Evolutionary conservation across 2,329 filamentous ascomycete genomes (phyloP).

Genomic region (Penicillium sp.): DNA sequence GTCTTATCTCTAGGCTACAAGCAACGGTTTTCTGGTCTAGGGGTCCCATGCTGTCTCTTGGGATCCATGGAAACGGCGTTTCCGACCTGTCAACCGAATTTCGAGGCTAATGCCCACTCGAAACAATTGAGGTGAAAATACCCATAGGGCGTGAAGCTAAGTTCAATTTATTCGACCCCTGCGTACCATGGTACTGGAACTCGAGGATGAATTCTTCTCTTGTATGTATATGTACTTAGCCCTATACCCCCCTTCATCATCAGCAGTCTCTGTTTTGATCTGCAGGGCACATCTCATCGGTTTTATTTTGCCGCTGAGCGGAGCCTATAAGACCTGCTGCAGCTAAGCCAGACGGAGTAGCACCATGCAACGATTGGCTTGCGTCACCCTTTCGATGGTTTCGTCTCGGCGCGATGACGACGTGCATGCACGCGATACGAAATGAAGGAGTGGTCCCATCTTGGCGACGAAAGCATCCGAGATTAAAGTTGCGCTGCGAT

Average conservation of each 20-base stretch:
- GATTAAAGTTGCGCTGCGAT: constrained; percentile 26
- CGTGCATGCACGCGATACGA: constrained; percentile 15
- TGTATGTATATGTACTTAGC: background rate
- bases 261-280: constrained; percentile 3
- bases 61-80: constrained; percentile 12
- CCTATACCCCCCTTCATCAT: background rate
- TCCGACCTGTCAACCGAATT: constrained; percentile 17
- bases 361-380: constrained; percentile 26
- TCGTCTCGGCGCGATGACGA: constrained; percentile 12
- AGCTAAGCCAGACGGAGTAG: constrained; percentile 2
- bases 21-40: constrained; percentile 2
- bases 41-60: background rate
- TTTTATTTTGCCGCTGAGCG: constrained; percentile 12
- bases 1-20: background rate
- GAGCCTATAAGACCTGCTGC: background rate
- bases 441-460: constrained; percentile 16
- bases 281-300: constrained; percentile 13
- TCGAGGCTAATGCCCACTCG: constrained; percentile 5
- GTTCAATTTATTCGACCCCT: background rate
- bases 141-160: background rate
- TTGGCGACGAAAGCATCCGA: constrained; percentile 14
- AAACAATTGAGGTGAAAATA: constrained; percentile 1
- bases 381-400: constrained; percentile 19
- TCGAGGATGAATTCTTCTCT: too few relatives aligned
- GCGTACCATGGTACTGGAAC: background rate